Base-by-base conservation (phyloP, 805 yeast species). In the Yarrowia sp. region DNA sequence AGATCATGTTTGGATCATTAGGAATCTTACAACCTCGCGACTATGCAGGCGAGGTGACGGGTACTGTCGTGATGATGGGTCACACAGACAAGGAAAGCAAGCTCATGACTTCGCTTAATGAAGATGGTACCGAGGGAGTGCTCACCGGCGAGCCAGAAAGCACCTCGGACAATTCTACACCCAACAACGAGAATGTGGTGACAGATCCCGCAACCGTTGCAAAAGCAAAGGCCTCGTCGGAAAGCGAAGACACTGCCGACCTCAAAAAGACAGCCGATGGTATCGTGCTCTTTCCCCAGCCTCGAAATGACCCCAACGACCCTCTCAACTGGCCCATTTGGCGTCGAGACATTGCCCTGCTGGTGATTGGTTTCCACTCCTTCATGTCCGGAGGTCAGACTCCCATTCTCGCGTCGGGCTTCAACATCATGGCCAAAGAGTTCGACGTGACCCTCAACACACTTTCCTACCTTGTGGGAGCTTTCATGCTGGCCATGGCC, bases 301-400 rank as follows among this genome's bases (percentile, higher is more conserved):
- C 89, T 5, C 83, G 82, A 40, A 83, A 84, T 68, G 77, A 81
- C 67, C 86, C 87, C 4, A 84, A 85, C 69, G 89, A 85, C 67
- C 89, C 89, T 2, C 75, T 85, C 43, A 85, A 85, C 69, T 84
- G 89, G 89, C 87, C 88, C 0, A 69, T 79, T 8, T 82, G 86
- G 84, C 77, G 83, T 43, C 76, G 87, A 30, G 88, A 85, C 67
- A 66, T 83, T 52, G 83, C 87, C 8, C 73, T 85, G 43, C 68
- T 78, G 11, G 81, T 80, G 17, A 79, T 85, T 35, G 87, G 88
- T 5, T 79, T 82, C 68, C 86, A 82, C 67, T 82, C 84, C 12
- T 82, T 85, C 68, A 74, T 85, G 11, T 84, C 85, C 4, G 89
- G 88, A 32, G 88, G 89, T 33, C 85, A 82, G 72, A 80, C 86